phyloP scores from a whole-genome alignment of 768 basidiomycete species.

The Antrodiella citrinella region DNA sequence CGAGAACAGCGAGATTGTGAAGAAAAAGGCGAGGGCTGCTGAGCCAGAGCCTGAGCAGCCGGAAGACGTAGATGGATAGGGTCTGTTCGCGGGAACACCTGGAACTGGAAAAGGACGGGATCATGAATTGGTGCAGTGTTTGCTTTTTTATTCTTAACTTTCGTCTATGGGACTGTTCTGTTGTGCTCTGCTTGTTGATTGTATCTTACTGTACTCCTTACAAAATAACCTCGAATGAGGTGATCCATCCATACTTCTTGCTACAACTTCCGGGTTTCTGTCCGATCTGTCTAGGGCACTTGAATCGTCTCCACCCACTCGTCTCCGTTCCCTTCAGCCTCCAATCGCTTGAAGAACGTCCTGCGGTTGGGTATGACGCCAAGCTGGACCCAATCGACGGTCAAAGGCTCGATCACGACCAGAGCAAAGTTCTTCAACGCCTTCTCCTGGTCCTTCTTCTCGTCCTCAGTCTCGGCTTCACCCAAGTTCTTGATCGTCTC shows the following conservation, averaged over 20 bases:
- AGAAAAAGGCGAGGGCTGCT: constrained; percentile 24
- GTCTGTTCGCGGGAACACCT: background rate
- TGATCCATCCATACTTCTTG: background rate
- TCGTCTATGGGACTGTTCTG: background rate
- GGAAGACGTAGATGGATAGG: background rate
- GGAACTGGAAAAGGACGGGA: background rate
- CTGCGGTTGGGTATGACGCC: constrained; percentile 48
- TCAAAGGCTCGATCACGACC: constrained; percentile 59
- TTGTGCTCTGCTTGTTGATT: background rate
- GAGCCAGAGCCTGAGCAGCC: background rate
- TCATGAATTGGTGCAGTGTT: background rate
- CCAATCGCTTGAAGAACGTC: constrained; percentile 41
- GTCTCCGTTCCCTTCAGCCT: constrained; percentile 21
- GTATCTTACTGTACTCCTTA: background rate
- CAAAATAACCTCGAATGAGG: no score
- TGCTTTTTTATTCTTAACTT: background rate
- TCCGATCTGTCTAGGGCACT: constrained; percentile 39
- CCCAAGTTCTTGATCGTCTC: constrained; percentile 38
- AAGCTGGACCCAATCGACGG: constrained; percentile 65
- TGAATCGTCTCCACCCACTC: constrained; percentile 55
- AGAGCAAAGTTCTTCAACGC: constrained; percentile 66
- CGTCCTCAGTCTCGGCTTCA: constrained; percentile 30
- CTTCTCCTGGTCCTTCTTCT: constrained; percentile 36
- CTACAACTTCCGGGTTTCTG: background rate
- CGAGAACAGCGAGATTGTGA: constrained; percentile 25